Base-by-base conservation (phyloP, 805 yeast species). In the Dipodascopsis tothii region DNA sequence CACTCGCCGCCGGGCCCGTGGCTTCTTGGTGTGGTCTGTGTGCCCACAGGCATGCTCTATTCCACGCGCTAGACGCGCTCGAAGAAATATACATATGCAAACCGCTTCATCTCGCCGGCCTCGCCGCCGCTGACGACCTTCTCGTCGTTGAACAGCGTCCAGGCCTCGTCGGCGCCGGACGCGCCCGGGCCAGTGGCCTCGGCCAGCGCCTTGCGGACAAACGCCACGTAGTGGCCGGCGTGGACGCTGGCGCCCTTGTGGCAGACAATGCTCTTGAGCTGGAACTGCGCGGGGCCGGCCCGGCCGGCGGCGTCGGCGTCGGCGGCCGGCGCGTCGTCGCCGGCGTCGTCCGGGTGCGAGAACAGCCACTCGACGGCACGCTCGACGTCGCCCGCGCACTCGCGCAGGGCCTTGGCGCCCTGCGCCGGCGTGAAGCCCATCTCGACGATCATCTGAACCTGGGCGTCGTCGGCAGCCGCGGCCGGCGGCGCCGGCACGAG, bases 321-420 rank as follows among this genome's bases (percentile, higher is more conserved):
- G 59, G 64, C 23, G 48, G 42, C 18, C 40, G 52, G 17, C 52
- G 33, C 42, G 4, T 43, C 54, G 4, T 51, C 39, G 5, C 44
- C 48, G 5, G 46, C 44, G 5, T 52, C 95, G 48, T 83, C 83
- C 7, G 94, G 85, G 58, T 90, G 74, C 20, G 66, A 66, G 59
- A 92, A 92, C 4, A 92, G 71, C 97, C 97, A 92, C 47, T 87
- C 96, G 3, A 87, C 82, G 3, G 97, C 83, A 1, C 75, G 74
- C 54, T 84, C 88, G 2, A 80, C 67, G 56, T 82, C 81, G 21
- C 75, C 74, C 4, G 67, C 63, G 11, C 22, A 20, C 40, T 80
- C 51, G 17, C 72, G 44, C 34, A 92, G 66, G 0, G 96, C 95
- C 52, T 84, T 84, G 39, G 63, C 71, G n/a, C 92, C 80, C 44